These are phyloP conservation scores for Claviceps quebecensis DNA, from an alignment of 2,329 filamentous ascomycete species.

Conservation along the genomic window DNA sequence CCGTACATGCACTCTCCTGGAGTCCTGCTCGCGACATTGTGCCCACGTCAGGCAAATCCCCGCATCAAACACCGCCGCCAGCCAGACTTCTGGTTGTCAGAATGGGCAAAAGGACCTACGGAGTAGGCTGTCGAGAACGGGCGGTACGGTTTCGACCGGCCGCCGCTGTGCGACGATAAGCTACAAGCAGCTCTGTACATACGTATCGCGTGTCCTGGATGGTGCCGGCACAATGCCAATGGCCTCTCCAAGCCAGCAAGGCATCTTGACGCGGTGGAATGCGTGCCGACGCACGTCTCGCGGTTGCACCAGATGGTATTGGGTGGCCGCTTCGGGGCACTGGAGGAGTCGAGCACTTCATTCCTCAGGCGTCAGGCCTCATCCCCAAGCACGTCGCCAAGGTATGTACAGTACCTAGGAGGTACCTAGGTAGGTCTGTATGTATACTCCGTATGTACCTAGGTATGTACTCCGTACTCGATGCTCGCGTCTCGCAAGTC, in stretches of 20 bases:
- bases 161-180: slow-evolving; percentile 1
- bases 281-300: neutral
- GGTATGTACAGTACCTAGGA: too few relatives aligned
- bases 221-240: neutral
- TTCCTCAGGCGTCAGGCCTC: too few relatives aligned
- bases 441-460: too few relatives aligned
- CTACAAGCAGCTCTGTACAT: neutral
- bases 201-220: neutral
- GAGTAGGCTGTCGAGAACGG: neutral
- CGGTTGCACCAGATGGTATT: neutral
- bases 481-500: too few relatives aligned
- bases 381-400: too few relatives aligned
- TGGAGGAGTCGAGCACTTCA: neutral
- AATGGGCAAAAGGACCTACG: neutral
- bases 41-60: neutral
- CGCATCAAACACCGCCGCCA: neutral
- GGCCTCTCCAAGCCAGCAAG: neutral
- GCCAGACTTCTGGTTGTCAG: neutral
- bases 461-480: too few relatives aligned
- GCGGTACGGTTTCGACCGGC: neutral
- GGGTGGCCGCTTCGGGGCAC: neutral
- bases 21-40: neutral
- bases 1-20: too few relatives aligned
- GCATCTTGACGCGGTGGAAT: neutral
- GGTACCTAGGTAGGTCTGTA: too few relatives aligned